Percentiles rank a stretch among this genome's conserved stretches.
phyloP scores from a whole-genome alignment of 129 eudicot species.

The Saussurea involucrata region DNA sequence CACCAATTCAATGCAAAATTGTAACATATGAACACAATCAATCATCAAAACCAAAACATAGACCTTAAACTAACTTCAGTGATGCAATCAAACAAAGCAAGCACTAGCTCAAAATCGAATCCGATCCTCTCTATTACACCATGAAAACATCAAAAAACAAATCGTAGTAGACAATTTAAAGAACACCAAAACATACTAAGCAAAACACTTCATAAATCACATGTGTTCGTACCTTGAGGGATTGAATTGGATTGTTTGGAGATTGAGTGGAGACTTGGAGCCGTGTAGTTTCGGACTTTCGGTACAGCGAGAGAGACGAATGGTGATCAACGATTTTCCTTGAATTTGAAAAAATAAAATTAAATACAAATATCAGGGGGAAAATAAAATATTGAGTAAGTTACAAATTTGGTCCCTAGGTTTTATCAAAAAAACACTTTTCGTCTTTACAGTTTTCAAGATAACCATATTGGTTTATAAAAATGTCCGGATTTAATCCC shows the following conservation, averaged over 20 bases:
- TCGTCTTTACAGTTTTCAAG: too few relatives aligned
- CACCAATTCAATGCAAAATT: conserved; percentile 8
- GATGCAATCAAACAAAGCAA: background rate
- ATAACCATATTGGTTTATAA: too few relatives aligned
- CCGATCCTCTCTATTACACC: background rate
- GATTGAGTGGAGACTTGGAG: background rate
- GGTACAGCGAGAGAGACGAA: conserved; percentile 20
- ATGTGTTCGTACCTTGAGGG: conserved; percentile 7
- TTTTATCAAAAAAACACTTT: too few relatives aligned
- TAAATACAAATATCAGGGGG: background rate
- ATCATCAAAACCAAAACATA: background rate
- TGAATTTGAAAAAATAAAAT: background rate
- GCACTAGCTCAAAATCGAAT: conserved; percentile 8
- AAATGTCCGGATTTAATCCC: too few relatives aligned
- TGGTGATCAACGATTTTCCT: conserved; percentile 16
- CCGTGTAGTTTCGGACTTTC: conserved; percentile 21
- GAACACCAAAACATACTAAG: background rate
- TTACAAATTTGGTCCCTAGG: background rate
- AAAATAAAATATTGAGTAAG: background rate
- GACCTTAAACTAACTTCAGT: background rate
- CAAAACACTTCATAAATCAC: background rate
- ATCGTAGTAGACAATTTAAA: background rate
- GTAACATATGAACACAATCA: conserved; percentile 6
- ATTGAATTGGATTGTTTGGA: conserved; percentile 2
- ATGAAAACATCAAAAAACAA: background rate